Conservation (phyloP, 2,329 filamentous ascomycete species). For the Rhynchosporium agropyri region DNA sequence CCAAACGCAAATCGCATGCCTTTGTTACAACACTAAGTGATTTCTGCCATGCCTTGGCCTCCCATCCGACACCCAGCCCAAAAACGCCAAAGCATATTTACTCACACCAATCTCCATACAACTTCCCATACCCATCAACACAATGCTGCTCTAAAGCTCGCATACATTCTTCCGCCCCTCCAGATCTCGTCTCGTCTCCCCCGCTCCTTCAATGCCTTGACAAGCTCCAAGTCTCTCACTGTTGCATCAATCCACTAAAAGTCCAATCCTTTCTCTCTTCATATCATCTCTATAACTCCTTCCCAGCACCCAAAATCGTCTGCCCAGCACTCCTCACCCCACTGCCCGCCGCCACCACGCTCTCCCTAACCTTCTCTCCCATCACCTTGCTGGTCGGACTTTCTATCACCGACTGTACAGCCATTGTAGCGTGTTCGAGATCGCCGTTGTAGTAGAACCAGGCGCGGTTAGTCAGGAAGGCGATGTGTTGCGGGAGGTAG, state of each 20-base stretch:
- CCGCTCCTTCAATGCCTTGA: background rate
- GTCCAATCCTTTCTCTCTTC: background rate
- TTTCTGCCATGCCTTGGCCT: background rate
- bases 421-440: conserved; percentile 48
- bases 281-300: conserved; percentile 34
- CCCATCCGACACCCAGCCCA: background rate
- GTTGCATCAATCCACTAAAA: background rate
- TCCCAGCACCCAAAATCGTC: conserved; percentile 28
- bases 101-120: background rate
- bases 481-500: conserved; percentile 91
- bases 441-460: conserved; percentile 97
- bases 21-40: too few species aligned
- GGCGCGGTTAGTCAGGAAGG: conserved; percentile 77
- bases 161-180: background rate
- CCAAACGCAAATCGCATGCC: background rate
- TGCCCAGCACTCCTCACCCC: conserved; percentile 19
- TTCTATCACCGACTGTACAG: conserved; percentile 32
- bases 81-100: conserved; percentile 6
- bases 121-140: conserved; percentile 18
- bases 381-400: conserved; percentile 31
- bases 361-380: conserved; percentile 36
- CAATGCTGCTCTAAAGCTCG: background rate
- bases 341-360: conserved; percentile 23
- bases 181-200: background rate
- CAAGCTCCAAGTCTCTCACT: background rate